Evolutionary conservation across 495 filamentous ascomycete genomes (phyloP), one percentile per base, ranked within the genome.

Genomic region (Neurospora africana): DNA sequence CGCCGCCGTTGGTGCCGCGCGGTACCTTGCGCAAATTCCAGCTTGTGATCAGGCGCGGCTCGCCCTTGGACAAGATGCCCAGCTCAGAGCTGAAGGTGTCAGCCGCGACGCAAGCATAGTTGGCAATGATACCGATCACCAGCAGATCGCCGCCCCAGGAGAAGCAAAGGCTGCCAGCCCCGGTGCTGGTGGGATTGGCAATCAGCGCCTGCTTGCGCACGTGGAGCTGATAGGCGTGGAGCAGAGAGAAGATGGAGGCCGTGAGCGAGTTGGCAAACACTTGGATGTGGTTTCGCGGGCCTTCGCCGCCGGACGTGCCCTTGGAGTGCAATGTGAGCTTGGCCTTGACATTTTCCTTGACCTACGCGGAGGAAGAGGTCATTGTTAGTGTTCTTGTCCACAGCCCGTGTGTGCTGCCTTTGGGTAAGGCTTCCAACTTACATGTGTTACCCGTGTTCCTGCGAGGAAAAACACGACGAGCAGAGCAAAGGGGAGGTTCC

Each of bases 31-130:
- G 87, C 15, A 94, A 82, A 27, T 85, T 91, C 30, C 87, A 87
- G 35, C 93, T 93, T 5, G 93, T 97, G 71, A 99, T 93, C n/a
- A 99, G 87, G 21, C 93, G 87, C 1, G 95, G 95, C 43, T 85
- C 82, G 30, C 85, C 86, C 72, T 86, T 89, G 21, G 94, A 91
- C 21, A 98, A 86, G 68, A 99, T 99, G 8, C 83, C 95, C 17
- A 98, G 89, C 81, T 99, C 95, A 15, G 94, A 98, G 71, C 91
- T 93, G 81, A 97, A 96, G 6, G 95, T 99, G 78, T 99, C 95
- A 37, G 95, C 91, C 15, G 93, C 89, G 27, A 95, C 92, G 33
- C 93, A 92, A 39, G 93, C 95, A 74, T 99, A 99, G 82, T 98
- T 92, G 38, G 86, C 84, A 65, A 90, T 85, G 70, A 90, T 86